Conservation (phyloP, 2,329 filamentous ascomycete genomes). For the Penicillium psychrosexuale region DNA sequence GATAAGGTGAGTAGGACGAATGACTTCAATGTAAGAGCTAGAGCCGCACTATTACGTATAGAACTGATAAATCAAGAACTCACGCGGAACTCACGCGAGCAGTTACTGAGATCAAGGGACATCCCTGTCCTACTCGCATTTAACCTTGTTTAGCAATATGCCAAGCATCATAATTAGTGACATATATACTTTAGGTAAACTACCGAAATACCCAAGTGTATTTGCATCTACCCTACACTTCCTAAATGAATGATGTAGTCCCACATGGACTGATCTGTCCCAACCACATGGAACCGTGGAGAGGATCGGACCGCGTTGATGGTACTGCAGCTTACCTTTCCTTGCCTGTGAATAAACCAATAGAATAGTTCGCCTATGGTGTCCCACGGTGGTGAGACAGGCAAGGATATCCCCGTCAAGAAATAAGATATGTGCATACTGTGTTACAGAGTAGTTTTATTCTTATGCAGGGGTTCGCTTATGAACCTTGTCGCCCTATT, state of each 20-base stretch:
- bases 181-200: neutral
- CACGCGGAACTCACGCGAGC: neutral
- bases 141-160: neutral
- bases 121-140: slow-evolving; percentile 1
- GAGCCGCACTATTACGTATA: neutral
- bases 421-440: neutral
- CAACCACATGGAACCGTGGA: slow-evolving; percentile 2
- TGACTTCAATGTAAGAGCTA: too few relatives aligned
- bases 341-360: neutral
- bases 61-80: neutral
- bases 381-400: neutral
- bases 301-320: slow-evolving; percentile 1
- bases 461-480: neutral
- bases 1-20: neutral
- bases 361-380: neutral
- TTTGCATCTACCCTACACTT: neutral
- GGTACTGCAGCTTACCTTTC: neutral
- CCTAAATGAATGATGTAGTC: neutral
- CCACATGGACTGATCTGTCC: neutral
- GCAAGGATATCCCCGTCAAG: neutral
- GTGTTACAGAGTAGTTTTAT: neutral
- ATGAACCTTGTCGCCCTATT: neutral
- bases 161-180: neutral
- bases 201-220: neutral
- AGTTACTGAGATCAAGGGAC: neutral